Conservation (phyloP, 257 asterid species). For the Handroanthus guayacan region DNA sequence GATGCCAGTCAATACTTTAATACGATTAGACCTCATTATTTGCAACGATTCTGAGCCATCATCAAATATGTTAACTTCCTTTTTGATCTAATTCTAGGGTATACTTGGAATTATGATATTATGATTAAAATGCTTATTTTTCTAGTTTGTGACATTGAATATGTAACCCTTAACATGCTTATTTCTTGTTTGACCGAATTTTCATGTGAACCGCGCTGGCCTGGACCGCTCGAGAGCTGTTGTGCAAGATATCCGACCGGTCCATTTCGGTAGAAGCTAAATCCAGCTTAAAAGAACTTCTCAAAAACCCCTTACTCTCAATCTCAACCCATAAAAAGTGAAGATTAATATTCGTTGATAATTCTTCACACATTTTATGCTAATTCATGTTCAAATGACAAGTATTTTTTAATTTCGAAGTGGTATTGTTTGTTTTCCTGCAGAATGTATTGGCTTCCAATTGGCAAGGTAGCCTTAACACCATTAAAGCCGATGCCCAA, state of each 20-base stretch:
- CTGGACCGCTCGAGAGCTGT: background rate
- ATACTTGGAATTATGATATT: no score
- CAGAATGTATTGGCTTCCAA: constrained; percentile 85
- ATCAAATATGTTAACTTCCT: no score
- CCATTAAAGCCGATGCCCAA: constrained; percentile 82
- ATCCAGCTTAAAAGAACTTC: constrained; percentile 6
- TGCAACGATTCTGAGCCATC: no score
- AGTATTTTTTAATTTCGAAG: background rate
- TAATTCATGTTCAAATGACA: background rate
- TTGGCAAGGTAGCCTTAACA: constrained; percentile 84
- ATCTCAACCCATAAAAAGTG: background rate
- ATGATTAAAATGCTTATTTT: no score
- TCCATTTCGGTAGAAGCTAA: background rate
- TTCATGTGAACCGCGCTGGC: no score
- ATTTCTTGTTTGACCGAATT: no score
- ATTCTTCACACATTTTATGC: constrained; percentile 4
- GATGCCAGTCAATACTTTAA: no score
- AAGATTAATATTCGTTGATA: constrained; percentile 41
- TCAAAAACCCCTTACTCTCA: background rate
- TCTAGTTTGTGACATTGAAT: no score
- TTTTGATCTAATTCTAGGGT: no score
- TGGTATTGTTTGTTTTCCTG: constrained; percentile 21
- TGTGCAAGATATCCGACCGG: background rate
- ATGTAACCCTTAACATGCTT: no score
- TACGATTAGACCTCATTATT: no score